Evolutionary conservation across 1,284 basidiomycete genomes (phyloP).

Genomic region (Thecaphora thlaspeos): DNA sequence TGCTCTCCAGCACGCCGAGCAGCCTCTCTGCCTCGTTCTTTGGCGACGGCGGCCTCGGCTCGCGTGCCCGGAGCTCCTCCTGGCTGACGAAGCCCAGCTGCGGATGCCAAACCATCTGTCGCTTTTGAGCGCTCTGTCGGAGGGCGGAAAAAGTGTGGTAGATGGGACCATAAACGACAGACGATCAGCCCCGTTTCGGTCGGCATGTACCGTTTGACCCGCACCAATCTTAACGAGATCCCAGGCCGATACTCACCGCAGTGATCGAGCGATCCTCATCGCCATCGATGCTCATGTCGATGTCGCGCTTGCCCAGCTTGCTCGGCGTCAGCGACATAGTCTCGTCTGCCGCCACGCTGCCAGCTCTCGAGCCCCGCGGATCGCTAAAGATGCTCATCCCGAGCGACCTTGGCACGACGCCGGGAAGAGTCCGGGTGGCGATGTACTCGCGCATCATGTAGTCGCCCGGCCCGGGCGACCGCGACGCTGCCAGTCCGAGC

Average conservation of each 20-base stretch:
- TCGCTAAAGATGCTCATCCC: constrained; percentile 11
- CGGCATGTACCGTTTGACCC: not conserved
- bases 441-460: constrained; percentile 43
- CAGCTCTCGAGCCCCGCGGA: constrained; percentile 9
- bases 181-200: too few relatives aligned
- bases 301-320: constrained; percentile 28
- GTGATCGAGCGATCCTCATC: constrained; percentile 6
- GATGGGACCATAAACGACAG: not conserved
- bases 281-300: constrained; percentile 36
- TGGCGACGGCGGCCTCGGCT: constrained; percentile 47
- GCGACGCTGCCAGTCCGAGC: constrained; percentile 41
- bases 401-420: constrained; percentile 12
- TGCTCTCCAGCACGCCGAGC: constrained; percentile 57
- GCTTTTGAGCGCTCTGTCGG: constrained; percentile 21
- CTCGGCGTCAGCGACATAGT: constrained; percentile 22
- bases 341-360: constrained; percentile 25
- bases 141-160: not conserved
- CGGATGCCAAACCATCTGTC: constrained; percentile 53
- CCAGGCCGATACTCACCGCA: not conserved
- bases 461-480: constrained; percentile 30
- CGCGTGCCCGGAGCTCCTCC: constrained; percentile 44
- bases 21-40: constrained; percentile 60
- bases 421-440: constrained; percentile 23
- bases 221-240: not conserved
- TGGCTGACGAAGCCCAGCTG: constrained; percentile 49